phyloP scores from a whole-genome alignment of 345 rosid genomes.

The Euphorbia pulcherrima region DNA sequence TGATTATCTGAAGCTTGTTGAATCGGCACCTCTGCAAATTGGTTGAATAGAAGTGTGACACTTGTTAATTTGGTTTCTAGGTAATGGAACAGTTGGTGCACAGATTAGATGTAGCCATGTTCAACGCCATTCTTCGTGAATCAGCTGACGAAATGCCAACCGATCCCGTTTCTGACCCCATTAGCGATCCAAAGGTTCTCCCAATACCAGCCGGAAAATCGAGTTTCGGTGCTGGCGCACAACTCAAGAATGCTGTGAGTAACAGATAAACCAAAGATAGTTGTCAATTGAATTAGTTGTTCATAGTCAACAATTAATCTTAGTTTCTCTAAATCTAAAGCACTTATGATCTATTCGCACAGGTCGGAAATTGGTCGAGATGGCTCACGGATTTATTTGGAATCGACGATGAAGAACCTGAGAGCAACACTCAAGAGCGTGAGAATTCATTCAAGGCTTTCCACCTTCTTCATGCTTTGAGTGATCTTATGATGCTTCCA shows the following conservation, averaged over 20 bases:
- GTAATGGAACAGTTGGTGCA: constrained; percentile 85
- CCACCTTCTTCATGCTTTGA: constrained; percentile 68
- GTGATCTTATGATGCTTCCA: constrained; percentile 97
- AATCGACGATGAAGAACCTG: constrained; percentile 45
- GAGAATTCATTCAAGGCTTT: constrained; percentile 66
- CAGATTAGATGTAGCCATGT: constrained; percentile 94
- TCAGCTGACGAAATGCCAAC: constrained; percentile 96
- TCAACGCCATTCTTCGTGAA: constrained; percentile 94
- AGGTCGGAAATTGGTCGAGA: constrained; percentile 94
- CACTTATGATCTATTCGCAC: constrained; percentile 12
- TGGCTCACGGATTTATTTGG: constrained; percentile 90
- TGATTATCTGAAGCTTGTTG: neutral
- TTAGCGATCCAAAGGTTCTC: constrained; percentile 78
- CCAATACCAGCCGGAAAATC: constrained; percentile 85
- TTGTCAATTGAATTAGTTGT: neutral
- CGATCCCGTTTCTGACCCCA: constrained; percentile 92
- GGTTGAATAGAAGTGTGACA: constrained; percentile 5
- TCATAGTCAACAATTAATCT: neutral
- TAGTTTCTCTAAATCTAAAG: constrained; percentile 1
- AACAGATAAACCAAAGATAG: constrained; percentile 5
- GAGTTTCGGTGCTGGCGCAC: constrained; percentile 88
- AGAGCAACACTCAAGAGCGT: constrained; percentile 26
- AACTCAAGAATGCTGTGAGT: constrained; percentile 86
- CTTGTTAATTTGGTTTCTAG: constrained; percentile 33
- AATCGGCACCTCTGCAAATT: constrained; percentile 7